Conservation (phyloP, 176 grass and related monocot genomes). For the Elaeis guineensis region DNA sequence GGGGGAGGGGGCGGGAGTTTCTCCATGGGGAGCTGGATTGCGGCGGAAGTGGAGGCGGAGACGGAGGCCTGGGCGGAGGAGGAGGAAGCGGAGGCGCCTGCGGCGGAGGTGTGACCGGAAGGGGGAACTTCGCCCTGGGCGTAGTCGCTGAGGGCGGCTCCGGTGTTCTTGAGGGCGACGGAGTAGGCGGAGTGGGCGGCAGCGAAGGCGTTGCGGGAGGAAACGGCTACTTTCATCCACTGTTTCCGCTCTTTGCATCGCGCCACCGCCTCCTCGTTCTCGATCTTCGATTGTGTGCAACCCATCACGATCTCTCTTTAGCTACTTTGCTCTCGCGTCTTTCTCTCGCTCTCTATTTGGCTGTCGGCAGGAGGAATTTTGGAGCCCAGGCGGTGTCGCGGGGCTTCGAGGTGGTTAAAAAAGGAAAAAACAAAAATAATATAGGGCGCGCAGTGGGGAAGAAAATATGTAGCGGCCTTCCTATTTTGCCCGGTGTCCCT, state of each 20-base stretch:
- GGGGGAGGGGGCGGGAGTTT: slow-evolving; percentile 24
- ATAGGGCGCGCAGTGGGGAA: no score
- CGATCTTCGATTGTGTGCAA: slow-evolving; percentile 55
- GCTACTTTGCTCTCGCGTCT: no score
- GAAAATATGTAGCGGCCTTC: no score
- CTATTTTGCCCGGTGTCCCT: no score
- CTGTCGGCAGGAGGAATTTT: no score
- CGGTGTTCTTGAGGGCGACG: slow-evolving; percentile 48
- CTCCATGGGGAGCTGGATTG: not conserved
- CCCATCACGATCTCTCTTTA: slow-evolving; percentile 33
- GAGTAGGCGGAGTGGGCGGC: slow-evolving; percentile 55
- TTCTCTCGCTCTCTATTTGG: no score
- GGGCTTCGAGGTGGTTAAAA: no score
- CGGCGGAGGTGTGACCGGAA: not conserved
- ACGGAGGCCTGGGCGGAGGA: not conserved
- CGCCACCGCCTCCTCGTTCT: slow-evolving; percentile 36
- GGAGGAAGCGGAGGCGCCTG: not conserved
- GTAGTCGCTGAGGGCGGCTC: slow-evolving; percentile 65
- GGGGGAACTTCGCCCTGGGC: slow-evolving; percentile 21
- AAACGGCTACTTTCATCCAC: slow-evolving; percentile 32
- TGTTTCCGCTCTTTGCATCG: slow-evolving; percentile 62
- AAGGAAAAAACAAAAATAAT: no score
- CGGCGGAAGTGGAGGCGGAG: slow-evolving; percentile 1
- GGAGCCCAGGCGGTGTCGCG: no score
- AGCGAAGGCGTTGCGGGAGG: slow-evolving; percentile 40